Evolutionary conservation across 345 rosid species (phyloP).

Genomic region (Chamaenerion angustifolium): DNA sequence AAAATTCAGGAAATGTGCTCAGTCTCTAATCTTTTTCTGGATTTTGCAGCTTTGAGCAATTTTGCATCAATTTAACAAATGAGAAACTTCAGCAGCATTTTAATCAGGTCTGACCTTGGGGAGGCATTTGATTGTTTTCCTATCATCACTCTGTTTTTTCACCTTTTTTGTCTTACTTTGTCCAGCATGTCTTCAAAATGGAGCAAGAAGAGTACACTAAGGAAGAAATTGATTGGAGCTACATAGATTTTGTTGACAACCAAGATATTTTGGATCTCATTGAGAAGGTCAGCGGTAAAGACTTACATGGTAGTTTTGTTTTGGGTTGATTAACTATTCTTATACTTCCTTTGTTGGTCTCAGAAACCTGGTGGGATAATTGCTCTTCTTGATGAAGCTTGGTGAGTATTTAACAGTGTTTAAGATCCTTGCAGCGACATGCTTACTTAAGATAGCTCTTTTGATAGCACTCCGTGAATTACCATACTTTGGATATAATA

Average conservation of each 20-base stretch:
- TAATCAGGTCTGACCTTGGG: conserved; percentile 66
- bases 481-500: neutral
- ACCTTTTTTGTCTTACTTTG: conserved; percentile 2
- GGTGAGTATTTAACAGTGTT: conserved; percentile 36
- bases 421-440: neutral
- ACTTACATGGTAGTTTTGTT: neutral
- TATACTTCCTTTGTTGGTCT: neutral
- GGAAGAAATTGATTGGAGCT: conserved; percentile 98
- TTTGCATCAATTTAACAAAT: conserved; percentile 96
- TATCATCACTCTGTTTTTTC: conserved; percentile 9
- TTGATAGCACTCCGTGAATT: neutral
- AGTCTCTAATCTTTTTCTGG: neutral
- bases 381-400: conserved; percentile 98
- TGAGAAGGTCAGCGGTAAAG: conserved; percentile 62
- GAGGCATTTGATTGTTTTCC: conserved; percentile 5
- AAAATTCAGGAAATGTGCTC: too few relatives aligned
- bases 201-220: conserved; percentile 98
- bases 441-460: conserved; percentile 1
- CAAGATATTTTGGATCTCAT: conserved; percentile 90
- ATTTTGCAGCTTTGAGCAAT: conserved; percentile 90
- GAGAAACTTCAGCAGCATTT: conserved; percentile 99
- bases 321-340: too few relatives aligned
- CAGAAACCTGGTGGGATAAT: conserved; percentile 99
- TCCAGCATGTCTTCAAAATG: conserved; percentile 99
- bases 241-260: conserved; percentile 93